Base-by-base conservation (phyloP, 306 rosid species). In the Hippophae tibetana region DNA sequence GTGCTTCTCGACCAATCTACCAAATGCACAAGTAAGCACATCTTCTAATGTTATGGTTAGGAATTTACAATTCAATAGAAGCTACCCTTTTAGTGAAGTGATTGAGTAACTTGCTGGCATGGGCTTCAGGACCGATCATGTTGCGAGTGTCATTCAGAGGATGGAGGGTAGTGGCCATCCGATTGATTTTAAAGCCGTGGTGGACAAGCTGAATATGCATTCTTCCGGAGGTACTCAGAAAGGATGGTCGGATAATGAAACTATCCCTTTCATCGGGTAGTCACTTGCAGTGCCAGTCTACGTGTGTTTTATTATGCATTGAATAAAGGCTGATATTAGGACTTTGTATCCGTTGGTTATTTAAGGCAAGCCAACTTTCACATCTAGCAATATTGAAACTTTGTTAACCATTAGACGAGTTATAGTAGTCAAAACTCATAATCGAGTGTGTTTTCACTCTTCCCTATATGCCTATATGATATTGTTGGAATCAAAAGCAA, bases 81-180 rank as follows among this genome's bases (percentile, higher is more conserved):
- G 72, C 81, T 94, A 93, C 44, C 99, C 95, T 3, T 82, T 78
- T 51, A 71, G 58, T n/a, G 99, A 93, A 49, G 67, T 88, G 76
- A 79, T 93, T 25, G 99, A 93, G 78, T 88, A 93, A 66, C 3
- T 89, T 72, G 78, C 42, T 41, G 73, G 56, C 89, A 93, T 93
- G 97, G 99, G 99, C 40, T 93, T 77, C 79, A 80, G 90, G 81
- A 73, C 81, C 9, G 99, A 93, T 52, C 90, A 80, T 27, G 84
- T 79, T 62, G 84, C 72, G 1, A 82, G 79, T 13, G 86, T 93
- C 64, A 93, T 93, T 67, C 95, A 84, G 81, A 82, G 95, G 82
- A 83, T 93, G 97, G 99, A 93, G 72, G 99, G 86, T 58, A 84
- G 82, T 52, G 94, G 99, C 13, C 94, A 88, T 56, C 79, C 95